Percentiles rank a stretch among this genome's conserved stretches.
phyloP scores from a whole-genome alignment of 768 basidiomycete species.

The Crucibulum laeve region DNA sequence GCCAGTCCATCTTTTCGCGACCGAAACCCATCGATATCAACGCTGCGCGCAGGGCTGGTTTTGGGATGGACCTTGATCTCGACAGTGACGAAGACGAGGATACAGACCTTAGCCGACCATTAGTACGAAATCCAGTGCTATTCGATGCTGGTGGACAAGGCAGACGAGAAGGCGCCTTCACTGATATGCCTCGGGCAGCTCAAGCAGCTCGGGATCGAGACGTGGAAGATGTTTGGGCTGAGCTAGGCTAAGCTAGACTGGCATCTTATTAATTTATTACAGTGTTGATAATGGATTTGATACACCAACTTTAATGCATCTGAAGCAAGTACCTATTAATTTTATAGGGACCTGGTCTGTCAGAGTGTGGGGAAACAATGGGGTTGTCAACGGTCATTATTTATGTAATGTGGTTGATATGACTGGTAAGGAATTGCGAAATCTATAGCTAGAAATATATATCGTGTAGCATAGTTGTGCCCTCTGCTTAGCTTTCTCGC shows the following conservation, averaged over 20 bases:
- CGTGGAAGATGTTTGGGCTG: conserved; percentile 69
- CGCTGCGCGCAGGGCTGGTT: conserved; percentile 61
- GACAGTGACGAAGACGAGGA: conserved; percentile 65
- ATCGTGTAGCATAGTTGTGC: too few relatives aligned
- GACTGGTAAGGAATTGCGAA: background rate
- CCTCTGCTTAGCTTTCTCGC: too few relatives aligned
- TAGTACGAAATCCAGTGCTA: conserved; percentile 55
- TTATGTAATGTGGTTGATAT: background rate
- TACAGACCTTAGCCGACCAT: conserved; percentile 52
- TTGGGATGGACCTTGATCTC: conserved; percentile 67
- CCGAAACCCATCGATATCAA: conserved; percentile 86
- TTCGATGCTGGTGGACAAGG: conserved; percentile 54
- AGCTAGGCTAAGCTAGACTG: conserved; percentile 37
- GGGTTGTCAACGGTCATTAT: background rate
- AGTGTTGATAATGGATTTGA: background rate
- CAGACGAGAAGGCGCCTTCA: conserved; percentile 27
- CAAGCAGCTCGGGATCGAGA: conserved; percentile 56
- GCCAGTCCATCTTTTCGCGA: conserved; percentile 83
- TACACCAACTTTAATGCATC: too few relatives aligned
- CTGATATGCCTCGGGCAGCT: conserved; percentile 59
- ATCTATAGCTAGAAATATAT: too few relatives aligned
- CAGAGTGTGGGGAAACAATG: too few relatives aligned
- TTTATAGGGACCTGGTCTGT: too few relatives aligned
- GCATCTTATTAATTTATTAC: background rate
- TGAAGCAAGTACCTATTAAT: too few relatives aligned